Evolutionary conservation across 148 eudicot species (phyloP).

Genomic region (Spergularia marina): DNA sequence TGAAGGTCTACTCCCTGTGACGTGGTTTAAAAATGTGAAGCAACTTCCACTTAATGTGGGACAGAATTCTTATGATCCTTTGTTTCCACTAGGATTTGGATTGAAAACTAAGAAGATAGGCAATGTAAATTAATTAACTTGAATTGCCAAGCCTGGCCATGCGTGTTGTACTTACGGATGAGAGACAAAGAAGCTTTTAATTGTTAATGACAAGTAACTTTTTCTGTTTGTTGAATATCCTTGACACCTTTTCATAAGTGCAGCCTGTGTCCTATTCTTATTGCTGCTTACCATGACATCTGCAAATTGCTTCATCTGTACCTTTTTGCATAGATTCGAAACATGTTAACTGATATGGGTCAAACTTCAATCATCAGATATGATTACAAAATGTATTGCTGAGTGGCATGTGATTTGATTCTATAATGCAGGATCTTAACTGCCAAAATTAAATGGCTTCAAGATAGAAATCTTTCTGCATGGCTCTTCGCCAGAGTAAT

Average conservation of each 20-base stretch:
- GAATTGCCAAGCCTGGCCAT: not conserved
- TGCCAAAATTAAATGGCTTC: not conserved
- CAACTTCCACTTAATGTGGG: constrained; percentile 61
- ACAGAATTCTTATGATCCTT: constrained; percentile 52
- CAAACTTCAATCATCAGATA: not conserved
- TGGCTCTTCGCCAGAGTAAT: constrained; percentile 3
- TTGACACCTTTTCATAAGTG: not conserved
- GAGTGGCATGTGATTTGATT: not conserved
- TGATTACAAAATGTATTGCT: constrained; percentile 2
- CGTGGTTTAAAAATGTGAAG: constrained; percentile 78
- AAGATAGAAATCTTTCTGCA: not conserved
- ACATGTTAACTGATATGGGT: not conserved
- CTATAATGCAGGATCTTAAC: not conserved
- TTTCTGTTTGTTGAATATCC: not conserved
- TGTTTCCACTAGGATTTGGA: constrained; percentile 85
- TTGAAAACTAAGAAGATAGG: constrained; percentile 40
- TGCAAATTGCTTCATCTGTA: not conserved
- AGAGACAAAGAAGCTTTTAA: not conserved
- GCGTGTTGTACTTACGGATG: constrained; percentile 10
- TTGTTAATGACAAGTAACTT: constrained; percentile 12
- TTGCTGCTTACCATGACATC: not conserved
- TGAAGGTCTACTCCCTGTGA: constrained; percentile 67
- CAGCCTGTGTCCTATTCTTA: not conserved
- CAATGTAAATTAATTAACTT: constrained; percentile 20
- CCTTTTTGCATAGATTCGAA: not conserved